Conservation (phyloP, 306 rosid species). For the Morella rubra region DNA sequence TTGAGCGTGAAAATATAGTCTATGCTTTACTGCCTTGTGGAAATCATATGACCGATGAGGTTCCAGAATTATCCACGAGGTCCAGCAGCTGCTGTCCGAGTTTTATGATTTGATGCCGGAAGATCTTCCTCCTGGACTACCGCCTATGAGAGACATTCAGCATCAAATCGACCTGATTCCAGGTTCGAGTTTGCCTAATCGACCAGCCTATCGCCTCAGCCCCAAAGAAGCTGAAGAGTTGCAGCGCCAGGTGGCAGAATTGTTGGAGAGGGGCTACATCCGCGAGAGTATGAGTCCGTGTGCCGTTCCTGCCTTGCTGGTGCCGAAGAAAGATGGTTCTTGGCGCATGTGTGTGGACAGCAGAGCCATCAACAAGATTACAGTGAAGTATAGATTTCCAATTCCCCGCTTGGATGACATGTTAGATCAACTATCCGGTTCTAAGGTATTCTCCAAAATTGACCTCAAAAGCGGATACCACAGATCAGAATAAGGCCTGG, state of each 20-base stretch:
- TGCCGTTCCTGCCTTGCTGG: too few species aligned
- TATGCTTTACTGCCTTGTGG: not conserved
- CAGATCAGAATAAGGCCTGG: not conserved
- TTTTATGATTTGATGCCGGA: not conserved
- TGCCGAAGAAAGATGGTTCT: too few species aligned
- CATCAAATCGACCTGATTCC: not conserved
- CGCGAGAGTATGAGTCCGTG: not conserved
- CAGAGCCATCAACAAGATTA: not conserved
- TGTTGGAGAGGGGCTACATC: not conserved
- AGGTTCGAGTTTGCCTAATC: not conserved
- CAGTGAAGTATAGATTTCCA: not conserved
- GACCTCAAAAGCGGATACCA: not conserved
- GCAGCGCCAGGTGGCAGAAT: not conserved
- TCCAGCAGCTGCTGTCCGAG: not conserved
- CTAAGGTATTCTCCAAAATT: not conserved
- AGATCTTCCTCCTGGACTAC: not conserved
- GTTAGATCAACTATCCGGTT: not conserved
- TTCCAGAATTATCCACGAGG: not conserved
- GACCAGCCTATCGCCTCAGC: not conserved
- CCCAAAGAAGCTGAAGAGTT: not conserved
- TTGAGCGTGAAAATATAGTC: not conserved
- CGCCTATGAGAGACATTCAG: not conserved
- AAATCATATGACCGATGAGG: too few species aligned
- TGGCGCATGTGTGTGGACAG: not conserved
- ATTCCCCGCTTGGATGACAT: not conserved